Base-by-base conservation (phyloP, 2,329 filamentous ascomycete genomes). In the Fusarium sp. region DNA sequence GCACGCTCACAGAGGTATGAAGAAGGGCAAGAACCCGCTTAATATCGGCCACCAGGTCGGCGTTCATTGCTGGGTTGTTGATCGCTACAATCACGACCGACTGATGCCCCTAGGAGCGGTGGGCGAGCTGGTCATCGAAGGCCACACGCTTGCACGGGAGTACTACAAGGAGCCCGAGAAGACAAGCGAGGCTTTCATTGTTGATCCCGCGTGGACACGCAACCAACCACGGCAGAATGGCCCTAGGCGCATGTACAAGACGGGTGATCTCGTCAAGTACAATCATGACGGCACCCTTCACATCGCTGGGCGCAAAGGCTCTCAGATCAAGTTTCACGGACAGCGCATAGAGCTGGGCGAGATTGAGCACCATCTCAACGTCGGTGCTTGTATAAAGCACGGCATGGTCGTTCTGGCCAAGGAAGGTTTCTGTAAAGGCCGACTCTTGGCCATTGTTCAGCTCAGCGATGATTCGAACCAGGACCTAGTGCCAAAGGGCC, bases 91-190 rank as follows among this genome's bases (percentile, higher is more conserved):
- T 25, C 70, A 74, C 35, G 17, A 81, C 25, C 66, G 72, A 2
- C 76, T 83, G 1, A 72, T 78, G 52, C 80, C 81, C 0, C 40
- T 82, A 2, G 82, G 82, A 1, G 74, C 73, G 0, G 61, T 80
- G 0, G 82, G 82, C 0, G 84, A 85, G 71, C 65, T 85, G 3
- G 66, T 83, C 4, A 77, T 87, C 10, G 83, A 84, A 54, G 65
- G 76, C 14, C 59, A 70, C 52, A 83, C 84, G 0, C 84, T 90
- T 11, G 87, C 86, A 17, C 80, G 85, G 17, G 87, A 87, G 43
- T 90, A 90, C 68, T 79, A 88, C 27, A 85, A 87, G 59, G 79
- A 82, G 6, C 62, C 77, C 4, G 66, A 78, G 8, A 75, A 71
- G 59, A 83, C 86, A 80, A 54, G 77, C 63, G n/a, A 74, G 8